Conservation (phyloP, 192 early-diverging fungal species). For the Coemansia sp. region DNA sequence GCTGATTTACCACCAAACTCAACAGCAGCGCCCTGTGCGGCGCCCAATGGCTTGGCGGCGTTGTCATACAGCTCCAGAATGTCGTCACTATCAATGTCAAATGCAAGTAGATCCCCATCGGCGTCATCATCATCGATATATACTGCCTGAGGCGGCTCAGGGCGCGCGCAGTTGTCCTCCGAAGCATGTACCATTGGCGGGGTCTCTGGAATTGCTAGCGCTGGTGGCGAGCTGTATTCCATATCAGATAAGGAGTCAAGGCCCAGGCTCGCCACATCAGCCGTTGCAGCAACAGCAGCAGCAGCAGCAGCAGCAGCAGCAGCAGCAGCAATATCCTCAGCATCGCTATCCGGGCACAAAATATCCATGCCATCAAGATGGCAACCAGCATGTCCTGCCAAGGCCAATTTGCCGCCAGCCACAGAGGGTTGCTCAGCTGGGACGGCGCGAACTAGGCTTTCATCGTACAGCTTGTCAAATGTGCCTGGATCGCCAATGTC, state of each 20-base stretch:
- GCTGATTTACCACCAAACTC: background rate
- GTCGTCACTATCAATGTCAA: slow-evolving; percentile 25
- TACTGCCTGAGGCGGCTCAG: background rate
- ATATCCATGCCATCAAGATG: background rate
- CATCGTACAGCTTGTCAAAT: slow-evolving; percentile 40
- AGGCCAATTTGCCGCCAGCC: no score
- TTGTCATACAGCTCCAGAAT: slow-evolving; percentile 29
- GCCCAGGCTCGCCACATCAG: background rate
- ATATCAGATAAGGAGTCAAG: slow-evolving; percentile 19
- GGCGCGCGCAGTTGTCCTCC: background rate
- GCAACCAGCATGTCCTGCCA: background rate
- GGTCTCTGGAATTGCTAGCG: slow-evolving; percentile 11
- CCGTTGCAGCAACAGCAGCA: background rate
- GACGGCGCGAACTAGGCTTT: background rate
- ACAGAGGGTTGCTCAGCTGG: background rate
- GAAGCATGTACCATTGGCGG: background rate
- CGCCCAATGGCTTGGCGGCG: background rate
- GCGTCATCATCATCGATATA: slow-evolving; percentile 19
- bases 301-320: background rate
- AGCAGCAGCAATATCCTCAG: background rate
- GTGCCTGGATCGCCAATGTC: slow-evolving; percentile 39
- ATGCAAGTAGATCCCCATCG: slow-evolving; percentile 5
- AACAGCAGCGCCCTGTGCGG: no score
- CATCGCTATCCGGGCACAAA: slow-evolving; percentile 18
- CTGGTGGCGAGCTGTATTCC: slow-evolving; percentile 18